Percentiles rank a stretch among this genome's conserved stretches.
These are phyloP conservation scores for Atkinsonella texensis DNA, from an alignment of 2,329 filamentous ascomycete genomes.

Conservation along the genomic window DNA sequence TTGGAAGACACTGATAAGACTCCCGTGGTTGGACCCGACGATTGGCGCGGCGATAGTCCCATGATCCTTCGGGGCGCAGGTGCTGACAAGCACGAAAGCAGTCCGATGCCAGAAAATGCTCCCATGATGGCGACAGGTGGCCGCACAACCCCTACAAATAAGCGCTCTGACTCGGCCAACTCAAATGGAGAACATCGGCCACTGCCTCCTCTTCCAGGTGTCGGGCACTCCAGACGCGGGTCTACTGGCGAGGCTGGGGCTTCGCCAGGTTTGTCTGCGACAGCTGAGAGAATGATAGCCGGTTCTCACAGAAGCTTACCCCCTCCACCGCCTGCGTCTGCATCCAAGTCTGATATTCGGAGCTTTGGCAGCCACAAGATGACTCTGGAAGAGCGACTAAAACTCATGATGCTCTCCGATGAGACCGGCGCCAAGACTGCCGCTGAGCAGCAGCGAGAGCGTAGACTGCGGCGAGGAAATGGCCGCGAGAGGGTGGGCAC, in stretches of 20 bases:
- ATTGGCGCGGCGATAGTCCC: slow-evolving; percentile 72
- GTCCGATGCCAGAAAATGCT: slow-evolving; percentile 49
- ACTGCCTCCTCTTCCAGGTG: slow-evolving; percentile 71
- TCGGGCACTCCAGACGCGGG: slow-evolving; percentile 26
- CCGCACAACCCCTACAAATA: slow-evolving; percentile 31
- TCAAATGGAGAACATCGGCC: slow-evolving; percentile 76
- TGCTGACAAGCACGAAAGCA: slow-evolving; percentile 46
- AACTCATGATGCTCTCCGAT: slow-evolving; percentile 78
- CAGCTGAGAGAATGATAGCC: slow-evolving; percentile 58
- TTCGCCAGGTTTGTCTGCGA: slow-evolving; percentile 53
- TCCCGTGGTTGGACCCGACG: slow-evolving; percentile 91
- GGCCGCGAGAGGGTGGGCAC: slow-evolving; percentile 38
- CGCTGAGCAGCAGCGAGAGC: slow-evolving; percentile 54
- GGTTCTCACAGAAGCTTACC: slow-evolving; percentile 58
- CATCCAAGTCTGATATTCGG: slow-evolving; percentile 66
- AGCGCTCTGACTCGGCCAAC: slow-evolving; percentile 58
- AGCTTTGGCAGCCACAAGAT: slow-evolving; percentile 65
- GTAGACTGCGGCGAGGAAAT: slow-evolving; percentile 53
- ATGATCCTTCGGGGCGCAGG: slow-evolving; percentile 16
- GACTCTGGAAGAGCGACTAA: slow-evolving; percentile 74
- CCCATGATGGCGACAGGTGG: slow-evolving; percentile 32
- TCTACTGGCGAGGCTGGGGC: slow-evolving; percentile 38
- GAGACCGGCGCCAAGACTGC: slow-evolving; percentile 45
- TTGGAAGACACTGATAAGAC: slow-evolving; percentile 95
- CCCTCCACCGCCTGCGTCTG: slow-evolving; percentile 53